Percentiles rank a stretch among this genome's conserved stretches.
Evolutionary conservation across 345 rosid genomes (phyloP).

Genomic region (Odontarrhena argentea): DNA sequence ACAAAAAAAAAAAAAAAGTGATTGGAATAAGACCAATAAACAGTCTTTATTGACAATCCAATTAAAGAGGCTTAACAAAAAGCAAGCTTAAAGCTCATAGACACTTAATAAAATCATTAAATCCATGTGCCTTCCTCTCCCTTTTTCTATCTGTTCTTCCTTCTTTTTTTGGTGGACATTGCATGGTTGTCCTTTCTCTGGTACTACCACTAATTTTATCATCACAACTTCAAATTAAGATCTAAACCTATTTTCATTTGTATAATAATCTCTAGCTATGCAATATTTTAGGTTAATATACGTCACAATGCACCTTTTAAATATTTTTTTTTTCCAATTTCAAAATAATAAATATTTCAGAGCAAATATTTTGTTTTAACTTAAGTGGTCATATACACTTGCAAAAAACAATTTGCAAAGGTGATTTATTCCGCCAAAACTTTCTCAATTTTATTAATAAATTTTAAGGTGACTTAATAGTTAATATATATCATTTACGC

Average conservation of each 20-base stretch:
- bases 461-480: too few species aligned
- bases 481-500: too few species aligned
- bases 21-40: conserved; percentile 28
- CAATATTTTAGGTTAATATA: background rate
- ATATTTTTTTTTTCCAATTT: background rate
- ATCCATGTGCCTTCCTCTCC: conserved; percentile 30
- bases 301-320: background rate
- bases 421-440: too few species aligned
- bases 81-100: conserved; percentile 32
- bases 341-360: too few species aligned
- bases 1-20: conserved; percentile 22
- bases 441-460: too few species aligned
- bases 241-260: background rate
- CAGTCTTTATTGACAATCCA: conserved; percentile 36
- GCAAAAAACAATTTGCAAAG: too few species aligned
- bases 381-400: too few species aligned
- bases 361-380: too few species aligned
- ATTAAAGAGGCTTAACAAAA: conserved; percentile 33
- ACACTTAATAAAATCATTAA: conserved; percentile 31
- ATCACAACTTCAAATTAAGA: background rate
- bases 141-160: background rate
- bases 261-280: background rate
- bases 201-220: background rate
- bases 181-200: conserved; percentile 5
- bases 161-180: background rate